Conservation (phyloP, 2,329 filamentous ascomycete genomes). For the Leptoxyphium fumago region DNA sequence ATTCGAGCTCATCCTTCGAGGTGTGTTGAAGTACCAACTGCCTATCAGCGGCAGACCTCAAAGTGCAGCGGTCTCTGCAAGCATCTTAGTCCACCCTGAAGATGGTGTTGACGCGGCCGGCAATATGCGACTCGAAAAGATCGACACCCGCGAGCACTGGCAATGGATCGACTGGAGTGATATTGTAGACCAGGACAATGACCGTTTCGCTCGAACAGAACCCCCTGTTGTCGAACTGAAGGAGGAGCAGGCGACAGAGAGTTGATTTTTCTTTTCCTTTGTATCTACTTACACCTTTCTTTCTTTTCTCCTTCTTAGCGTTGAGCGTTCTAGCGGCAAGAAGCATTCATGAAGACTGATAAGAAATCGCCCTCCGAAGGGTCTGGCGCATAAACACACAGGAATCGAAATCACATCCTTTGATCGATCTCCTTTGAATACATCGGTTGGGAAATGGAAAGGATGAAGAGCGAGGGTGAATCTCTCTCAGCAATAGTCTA, state of each 20-base stretch:
- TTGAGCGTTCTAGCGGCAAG: too few relatives aligned
- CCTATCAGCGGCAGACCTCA: slow-evolving; percentile 41
- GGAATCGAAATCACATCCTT: too few relatives aligned
- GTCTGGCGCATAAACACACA: too few relatives aligned
- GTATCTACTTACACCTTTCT: background rate
- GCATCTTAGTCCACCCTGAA: slow-evolving; percentile 25
- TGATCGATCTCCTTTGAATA: too few relatives aligned
- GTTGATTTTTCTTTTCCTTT: background rate
- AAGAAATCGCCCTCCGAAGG: too few relatives aligned
- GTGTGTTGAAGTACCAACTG: slow-evolving; percentile 69
- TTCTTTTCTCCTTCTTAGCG: too few relatives aligned
- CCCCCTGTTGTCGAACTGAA: too few relatives aligned
- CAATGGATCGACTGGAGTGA: slow-evolving; percentile 17
- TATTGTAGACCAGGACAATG: background rate
- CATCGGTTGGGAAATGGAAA: too few relatives aligned
- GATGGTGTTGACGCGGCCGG: slow-evolving; percentile 19
- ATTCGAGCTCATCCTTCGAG: slow-evolving; percentile 85
- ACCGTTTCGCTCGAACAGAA: background rate
- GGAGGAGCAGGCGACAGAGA: too few relatives aligned
- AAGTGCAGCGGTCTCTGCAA: slow-evolving; percentile 34
- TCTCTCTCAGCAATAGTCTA: too few relatives aligned
- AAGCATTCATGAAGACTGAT: too few relatives aligned
- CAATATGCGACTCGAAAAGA: slow-evolving; percentile 16
- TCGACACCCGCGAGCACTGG: slow-evolving; percentile 16
- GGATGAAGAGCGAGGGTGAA: too few relatives aligned